Evolutionary conservation across 2,329 filamentous ascomycete genomes (phyloP).

Genomic region (Fusarium sp.): DNA sequence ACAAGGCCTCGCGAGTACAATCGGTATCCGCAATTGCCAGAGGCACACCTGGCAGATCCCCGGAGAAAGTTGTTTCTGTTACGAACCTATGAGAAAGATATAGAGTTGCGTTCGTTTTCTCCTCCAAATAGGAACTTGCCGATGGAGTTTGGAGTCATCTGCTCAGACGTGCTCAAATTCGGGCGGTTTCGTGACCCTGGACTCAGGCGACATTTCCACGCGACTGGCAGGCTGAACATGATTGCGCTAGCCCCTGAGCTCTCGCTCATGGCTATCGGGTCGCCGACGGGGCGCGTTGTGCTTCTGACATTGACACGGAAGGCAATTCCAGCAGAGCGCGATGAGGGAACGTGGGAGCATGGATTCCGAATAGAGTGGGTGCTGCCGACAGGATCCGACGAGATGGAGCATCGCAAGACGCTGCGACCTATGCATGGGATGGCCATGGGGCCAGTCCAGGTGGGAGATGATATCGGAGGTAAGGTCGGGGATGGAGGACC

Average conservation of each 20-base stretch:
- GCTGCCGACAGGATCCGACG: conserved; percentile 62
- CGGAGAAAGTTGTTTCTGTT: conserved; percentile 54
- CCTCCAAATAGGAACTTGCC: conserved; percentile 28
- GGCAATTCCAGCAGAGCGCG: conserved; percentile 43
- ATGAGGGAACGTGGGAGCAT: conserved; percentile 51
- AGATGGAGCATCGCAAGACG: conserved; percentile 59
- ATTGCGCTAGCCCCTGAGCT: conserved; percentile 75
- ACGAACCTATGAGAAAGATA: conserved; percentile 63
- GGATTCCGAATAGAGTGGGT: conserved; percentile 68
- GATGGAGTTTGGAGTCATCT: conserved; percentile 51
- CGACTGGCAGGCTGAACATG: conserved; percentile 67
- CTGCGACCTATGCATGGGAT: conserved; percentile 73
- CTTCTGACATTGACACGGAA: conserved; percentile 69
- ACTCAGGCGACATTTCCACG: conserved; percentile 49
- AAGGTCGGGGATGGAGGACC: conserved; percentile 32
- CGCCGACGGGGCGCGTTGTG: conserved; percentile 74
- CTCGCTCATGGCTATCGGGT: conserved; percentile 75
- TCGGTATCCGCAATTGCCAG: conserved; percentile 12
- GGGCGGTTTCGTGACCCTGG: conserved; percentile 41
- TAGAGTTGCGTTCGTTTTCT: conserved; percentile 61
- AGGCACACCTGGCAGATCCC: conserved; percentile 24
- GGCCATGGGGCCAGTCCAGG: conserved; percentile 74
- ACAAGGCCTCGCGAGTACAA: conserved; percentile 34
- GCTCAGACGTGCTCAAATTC: conserved; percentile 50
- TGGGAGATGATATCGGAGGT: conserved; percentile 49